A percentile compares a stretch with the other conserved stretches of the same genome.
phyloP scores from a whole-genome alignment of 441 rosid species.

The Gossypium aridum region DNA sequence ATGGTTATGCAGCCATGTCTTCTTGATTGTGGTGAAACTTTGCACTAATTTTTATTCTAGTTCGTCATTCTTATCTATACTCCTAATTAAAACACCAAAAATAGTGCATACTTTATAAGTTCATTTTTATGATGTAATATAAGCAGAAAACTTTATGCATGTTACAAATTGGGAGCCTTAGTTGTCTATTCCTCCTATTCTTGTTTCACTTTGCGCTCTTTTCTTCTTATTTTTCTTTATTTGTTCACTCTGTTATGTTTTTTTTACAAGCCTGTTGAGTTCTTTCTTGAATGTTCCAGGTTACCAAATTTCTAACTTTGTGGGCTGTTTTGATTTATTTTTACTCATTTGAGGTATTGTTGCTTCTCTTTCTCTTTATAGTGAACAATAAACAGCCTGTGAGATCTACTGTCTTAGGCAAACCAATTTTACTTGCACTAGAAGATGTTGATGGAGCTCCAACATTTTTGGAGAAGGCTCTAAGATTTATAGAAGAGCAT shows the following conservation, averaged over 20 bases:
- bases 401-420: slow-evolving; percentile 59
- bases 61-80: neutral
- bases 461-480: slow-evolving; percentile 96
- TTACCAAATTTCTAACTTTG: neutral
- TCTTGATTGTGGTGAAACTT: neutral
- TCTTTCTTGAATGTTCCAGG: neutral
- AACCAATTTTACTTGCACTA: slow-evolving; percentile 85
- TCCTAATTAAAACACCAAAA: neutral
- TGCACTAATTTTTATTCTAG: neutral
- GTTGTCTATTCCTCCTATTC: neutral
- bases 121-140: neutral
- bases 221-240: neutral
- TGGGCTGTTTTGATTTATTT: neutral
- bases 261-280: neutral
- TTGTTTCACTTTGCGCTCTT: neutral
- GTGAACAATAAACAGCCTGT: slow-evolving; percentile 53
- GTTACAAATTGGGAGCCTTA: neutral
- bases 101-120: neutral
- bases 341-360: slow-evolving; percentile 6
- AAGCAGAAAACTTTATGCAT: neutral
- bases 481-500: slow-evolving; percentile 79
- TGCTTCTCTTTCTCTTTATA: slow-evolving; percentile 24
- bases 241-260: neutral
- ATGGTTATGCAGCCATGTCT: slow-evolving; percentile 16
- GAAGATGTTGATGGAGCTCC: slow-evolving; percentile 98